These are phyloP conservation scores for Aspergillus pseudotamarii DNA, from an alignment of 2,329 filamentous ascomycete genomes.

Conservation along the genomic window DNA sequence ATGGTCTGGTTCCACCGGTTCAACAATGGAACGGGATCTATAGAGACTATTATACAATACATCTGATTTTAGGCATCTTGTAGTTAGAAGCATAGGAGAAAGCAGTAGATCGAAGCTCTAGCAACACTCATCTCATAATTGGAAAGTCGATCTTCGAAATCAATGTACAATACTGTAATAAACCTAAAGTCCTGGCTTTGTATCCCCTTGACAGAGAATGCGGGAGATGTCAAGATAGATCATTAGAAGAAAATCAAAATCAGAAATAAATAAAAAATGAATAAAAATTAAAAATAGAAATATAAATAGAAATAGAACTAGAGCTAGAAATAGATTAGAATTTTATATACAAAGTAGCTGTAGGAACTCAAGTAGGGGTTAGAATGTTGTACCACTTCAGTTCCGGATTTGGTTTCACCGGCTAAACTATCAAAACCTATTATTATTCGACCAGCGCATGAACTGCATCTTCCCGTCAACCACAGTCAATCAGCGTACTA, in stretches of 20 bases:
- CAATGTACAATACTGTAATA: not conserved
- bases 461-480: conserved; percentile 14
- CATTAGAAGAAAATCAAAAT: not conserved
- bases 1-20: not conserved
- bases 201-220: not conserved
- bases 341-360: too few relatives aligned
- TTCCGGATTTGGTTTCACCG: not conserved
- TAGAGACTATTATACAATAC: not conserved
- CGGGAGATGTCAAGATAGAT: not conserved
- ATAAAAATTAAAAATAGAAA: too few relatives aligned
- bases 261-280: too few relatives aligned
- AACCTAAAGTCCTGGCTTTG: not conserved
- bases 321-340: too few relatives aligned
- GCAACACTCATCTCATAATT: not conserved
- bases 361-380: not conserved
- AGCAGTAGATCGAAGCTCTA: not conserved
- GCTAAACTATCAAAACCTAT: not conserved
- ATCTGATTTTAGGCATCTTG: not conserved
- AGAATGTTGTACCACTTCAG: not conserved
- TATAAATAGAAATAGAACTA: too few relatives aligned
- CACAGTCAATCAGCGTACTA: conserved; percentile 10
- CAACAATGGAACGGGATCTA: not conserved
- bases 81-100: not conserved
- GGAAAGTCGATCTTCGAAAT: too few relatives aligned
- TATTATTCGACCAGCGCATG: conserved; percentile 15